Conservation (phyloP, 2,329 filamentous ascomycete genomes). For the Calonectria pseudoturangicola region DNA sequence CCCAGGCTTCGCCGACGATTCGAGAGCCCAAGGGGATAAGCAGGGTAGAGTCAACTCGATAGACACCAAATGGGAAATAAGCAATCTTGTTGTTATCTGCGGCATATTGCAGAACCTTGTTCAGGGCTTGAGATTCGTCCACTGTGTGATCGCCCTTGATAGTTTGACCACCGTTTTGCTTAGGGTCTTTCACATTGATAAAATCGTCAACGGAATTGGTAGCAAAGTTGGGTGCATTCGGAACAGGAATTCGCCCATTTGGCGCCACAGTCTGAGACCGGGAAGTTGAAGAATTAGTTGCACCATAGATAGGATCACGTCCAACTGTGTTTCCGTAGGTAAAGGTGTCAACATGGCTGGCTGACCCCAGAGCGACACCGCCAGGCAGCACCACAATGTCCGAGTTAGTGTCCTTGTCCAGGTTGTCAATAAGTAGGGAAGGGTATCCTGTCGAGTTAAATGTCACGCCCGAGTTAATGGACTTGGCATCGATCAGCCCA, state of each 20-base stretch:
- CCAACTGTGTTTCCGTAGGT: conserved; percentile 20
- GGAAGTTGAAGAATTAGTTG: neutral
- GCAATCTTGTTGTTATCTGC: conserved; percentile 15
- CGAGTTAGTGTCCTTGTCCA: conserved; percentile 13
- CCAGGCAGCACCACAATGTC: neutral
- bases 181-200: conserved; percentile 9
- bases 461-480: conserved; percentile 8
- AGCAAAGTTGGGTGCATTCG: conserved; percentile 11
- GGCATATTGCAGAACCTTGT: conserved; percentile 4
- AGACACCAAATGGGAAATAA: conserved; percentile 3
- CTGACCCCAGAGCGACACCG: neutral
- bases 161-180: conserved; percentile 2
- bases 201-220: neutral
- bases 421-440: neutral
- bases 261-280: neutral
- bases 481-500: conserved; percentile 6
- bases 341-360: conserved; percentile 7
- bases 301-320: conserved; percentile 9
- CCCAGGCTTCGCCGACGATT: conserved; percentile 11
- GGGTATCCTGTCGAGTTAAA: conserved; percentile 10
- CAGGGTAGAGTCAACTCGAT: conserved; percentile 2
- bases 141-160: conserved; percentile 14
- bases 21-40: neutral
- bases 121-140: neutral
- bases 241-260: neutral